Conservation (phyloP, 495 filamentous ascomycete species). For the Bathelium albidoporum region DNA sequence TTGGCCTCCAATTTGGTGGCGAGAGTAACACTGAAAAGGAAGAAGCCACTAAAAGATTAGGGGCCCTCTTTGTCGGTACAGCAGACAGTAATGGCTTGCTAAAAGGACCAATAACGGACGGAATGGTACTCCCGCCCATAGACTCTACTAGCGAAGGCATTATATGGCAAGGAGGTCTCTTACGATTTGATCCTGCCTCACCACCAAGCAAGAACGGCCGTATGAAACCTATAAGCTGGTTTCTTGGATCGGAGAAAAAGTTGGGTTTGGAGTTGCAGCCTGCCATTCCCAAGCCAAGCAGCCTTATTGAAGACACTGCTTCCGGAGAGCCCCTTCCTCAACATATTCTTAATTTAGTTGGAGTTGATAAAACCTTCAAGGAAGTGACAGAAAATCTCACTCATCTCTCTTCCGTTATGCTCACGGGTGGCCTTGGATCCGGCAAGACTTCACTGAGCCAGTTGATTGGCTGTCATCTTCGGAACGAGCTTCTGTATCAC, state of each 20-base stretch:
- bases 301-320: slow-evolving; percentile 14
- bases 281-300: slow-evolving; percentile 42
- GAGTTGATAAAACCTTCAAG: slow-evolving; percentile 65
- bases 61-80: slow-evolving; percentile 42
- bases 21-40: slow-evolving; percentile 68
- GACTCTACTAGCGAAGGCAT: slow-evolving; percentile 5
- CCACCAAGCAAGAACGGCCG: slow-evolving; percentile 28
- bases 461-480: slow-evolving; percentile 55
- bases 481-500: slow-evolving; percentile 58
- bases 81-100: slow-evolving; percentile 52
- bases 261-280: slow-evolving; percentile 61
- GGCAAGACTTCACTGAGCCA: slow-evolving; percentile 73
- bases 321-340: slow-evolving; percentile 45
- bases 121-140: slow-evolving; percentile 54
- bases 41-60: slow-evolving; percentile 49
- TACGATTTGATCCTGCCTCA: slow-evolving; percentile 57
- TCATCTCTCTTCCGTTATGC: slow-evolving; percentile 76
- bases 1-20: slow-evolving; percentile 77
- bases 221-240: slow-evolving; percentile 56
- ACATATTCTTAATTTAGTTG: slow-evolving; percentile 57
- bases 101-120: slow-evolving; percentile 82
- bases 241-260: slow-evolving; percentile 63
- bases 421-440: slow-evolving; percentile 79
- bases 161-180: slow-evolving; percentile 63
- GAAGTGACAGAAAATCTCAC: slow-evolving; percentile 62